These are phyloP conservation scores for Claviceps pazoutovae DNA, from an alignment of 2,329 filamentous ascomycete genomes.

Conservation along the genomic window DNA sequence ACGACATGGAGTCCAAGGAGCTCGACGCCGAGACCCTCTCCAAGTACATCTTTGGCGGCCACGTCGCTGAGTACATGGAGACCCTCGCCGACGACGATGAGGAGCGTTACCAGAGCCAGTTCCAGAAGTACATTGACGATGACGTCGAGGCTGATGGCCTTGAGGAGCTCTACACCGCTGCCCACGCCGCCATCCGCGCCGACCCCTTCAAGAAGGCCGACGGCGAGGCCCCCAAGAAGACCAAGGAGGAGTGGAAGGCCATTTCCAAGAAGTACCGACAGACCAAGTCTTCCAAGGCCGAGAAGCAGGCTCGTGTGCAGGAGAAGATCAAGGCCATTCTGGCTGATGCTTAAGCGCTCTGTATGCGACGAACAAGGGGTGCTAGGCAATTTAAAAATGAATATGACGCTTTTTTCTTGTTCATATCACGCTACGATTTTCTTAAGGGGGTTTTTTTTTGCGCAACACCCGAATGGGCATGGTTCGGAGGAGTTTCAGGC, in stretches of 20 bases:
- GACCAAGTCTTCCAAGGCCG: constrained; percentile 64
- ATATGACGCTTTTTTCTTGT: background rate
- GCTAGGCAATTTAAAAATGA: background rate
- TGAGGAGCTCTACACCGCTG: constrained; percentile 91
- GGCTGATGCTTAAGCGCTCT: constrained; percentile 27
- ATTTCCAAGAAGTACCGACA: constrained; percentile 83
- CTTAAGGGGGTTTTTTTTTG: constrained; percentile 1
- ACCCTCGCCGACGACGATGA: constrained; percentile 97
- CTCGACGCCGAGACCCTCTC: constrained; percentile 92
- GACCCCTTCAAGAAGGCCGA: constrained; percentile 93
- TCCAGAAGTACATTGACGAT: constrained; percentile 94
- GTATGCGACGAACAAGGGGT: background rate
- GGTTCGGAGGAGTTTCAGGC: constrained; percentile 30
- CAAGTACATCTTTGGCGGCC: constrained; percentile 98
- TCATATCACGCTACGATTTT: background rate
- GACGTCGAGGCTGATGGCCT: constrained; percentile 92
- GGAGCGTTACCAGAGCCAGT: constrained; percentile 98
- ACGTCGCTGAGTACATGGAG: constrained; percentile 99
- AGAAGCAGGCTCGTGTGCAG: constrained; percentile 76
- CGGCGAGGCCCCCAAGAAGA: constrained; percentile 69
- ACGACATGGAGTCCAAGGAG: constrained; percentile 94
- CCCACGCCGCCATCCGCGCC: constrained; percentile 92
- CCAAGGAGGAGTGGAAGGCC: constrained; percentile 91
- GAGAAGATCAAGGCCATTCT: constrained; percentile 78
- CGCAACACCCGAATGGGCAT: constrained; percentile 10